phyloP scores from a whole-genome alignment of 202 grass and related monocot genomes.

The Hordeum pubiflorum region DNA sequence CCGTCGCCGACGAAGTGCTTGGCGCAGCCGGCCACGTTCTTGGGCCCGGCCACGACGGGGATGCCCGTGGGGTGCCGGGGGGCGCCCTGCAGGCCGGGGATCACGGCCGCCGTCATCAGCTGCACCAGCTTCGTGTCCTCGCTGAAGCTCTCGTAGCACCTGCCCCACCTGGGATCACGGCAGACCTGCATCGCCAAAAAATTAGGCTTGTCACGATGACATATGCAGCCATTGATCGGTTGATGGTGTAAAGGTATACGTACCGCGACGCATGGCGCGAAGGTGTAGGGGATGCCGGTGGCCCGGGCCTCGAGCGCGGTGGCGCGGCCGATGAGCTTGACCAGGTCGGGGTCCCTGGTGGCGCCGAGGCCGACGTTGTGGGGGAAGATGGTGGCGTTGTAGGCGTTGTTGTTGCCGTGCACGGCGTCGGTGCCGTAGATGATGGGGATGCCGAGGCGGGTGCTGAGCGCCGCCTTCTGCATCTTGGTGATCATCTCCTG shows the following conservation, averaged over 20 bases:
- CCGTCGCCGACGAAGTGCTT: constrained; percentile 84
- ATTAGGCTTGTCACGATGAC: too few relatives aligned
- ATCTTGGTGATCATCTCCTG: constrained; percentile 47
- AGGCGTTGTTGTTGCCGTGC: constrained; percentile 73
- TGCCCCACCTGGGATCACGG: constrained; percentile 79
- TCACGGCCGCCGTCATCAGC: constrained; percentile 59
- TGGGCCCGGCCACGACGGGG: constrained; percentile 54
- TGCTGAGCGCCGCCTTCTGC: constrained; percentile 76
- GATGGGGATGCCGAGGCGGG: constrained; percentile 81
- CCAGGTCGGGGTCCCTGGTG: constrained; percentile 51
- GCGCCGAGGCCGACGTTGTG: constrained; percentile 88
- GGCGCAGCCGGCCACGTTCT: constrained; percentile 64
- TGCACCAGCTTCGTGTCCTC: constrained; percentile 72
- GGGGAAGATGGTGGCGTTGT: constrained; percentile 90
- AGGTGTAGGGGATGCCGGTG: constrained; percentile 75
- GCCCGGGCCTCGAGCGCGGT: constrained; percentile 72
- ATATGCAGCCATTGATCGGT: background rate
- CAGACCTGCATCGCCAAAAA: constrained; percentile 37
- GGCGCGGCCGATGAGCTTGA: constrained; percentile 61
- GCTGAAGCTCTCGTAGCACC: constrained; percentile 91
- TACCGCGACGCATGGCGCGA: constrained; percentile 82
- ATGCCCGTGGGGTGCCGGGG: constrained; percentile 44
- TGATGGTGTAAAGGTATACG: background rate
- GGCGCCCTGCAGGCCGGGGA: constrained; percentile 67
- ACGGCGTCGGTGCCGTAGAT: constrained; percentile 93